Percentiles rank a stretch among this genome's conserved stretches.
phyloP scores from a whole-genome alignment of 2,329 filamentous ascomycete species.

The Trichoderma sp. region DNA sequence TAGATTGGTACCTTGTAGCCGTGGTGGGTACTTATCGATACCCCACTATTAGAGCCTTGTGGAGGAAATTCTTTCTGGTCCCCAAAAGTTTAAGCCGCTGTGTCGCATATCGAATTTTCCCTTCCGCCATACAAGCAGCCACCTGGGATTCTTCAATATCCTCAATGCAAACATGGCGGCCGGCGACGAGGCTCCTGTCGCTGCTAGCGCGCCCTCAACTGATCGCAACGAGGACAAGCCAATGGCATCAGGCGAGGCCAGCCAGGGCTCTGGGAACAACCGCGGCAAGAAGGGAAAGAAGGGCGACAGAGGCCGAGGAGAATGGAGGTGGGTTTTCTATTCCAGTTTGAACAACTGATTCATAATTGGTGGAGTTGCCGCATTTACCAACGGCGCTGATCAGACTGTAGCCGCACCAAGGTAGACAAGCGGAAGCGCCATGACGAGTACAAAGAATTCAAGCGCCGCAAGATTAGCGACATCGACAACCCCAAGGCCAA shows the following conservation, averaged over 20 bases:
- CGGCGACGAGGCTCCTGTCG: slow-evolving; percentile 38
- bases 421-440: slow-evolving; percentile 47
- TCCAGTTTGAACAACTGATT: too few relatives aligned
- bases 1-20: not conserved
- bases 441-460: slow-evolving; percentile 47
- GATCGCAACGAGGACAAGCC: slow-evolving; percentile 30
- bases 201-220: slow-evolving; percentile 32
- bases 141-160: slow-evolving; percentile 13
- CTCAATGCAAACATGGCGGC: slow-evolving; percentile 43
- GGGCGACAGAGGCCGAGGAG: slow-evolving; percentile 32
- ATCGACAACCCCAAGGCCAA: slow-evolving; percentile 44
- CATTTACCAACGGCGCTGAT: slow-evolving; percentile 42
- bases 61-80: slow-evolving; percentile 25
- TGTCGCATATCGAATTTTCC: slow-evolving; percentile 6
- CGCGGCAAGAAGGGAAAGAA: slow-evolving; percentile 35
- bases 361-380: slow-evolving; percentile 6
- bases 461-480: slow-evolving; percentile 48
- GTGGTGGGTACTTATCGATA: not conserved
- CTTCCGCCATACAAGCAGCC: not conserved
- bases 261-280: slow-evolving; percentile 27
- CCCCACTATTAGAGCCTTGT: slow-evolving; percentile 15
- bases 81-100: slow-evolving; percentile 15
- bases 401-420: slow-evolving; percentile 42
- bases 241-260: not conserved
- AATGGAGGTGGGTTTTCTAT: slow-evolving; percentile 38